Conservation (phyloP, 2,329 filamentous ascomycete species). For the Beauveria rudraprayagi region DNA sequence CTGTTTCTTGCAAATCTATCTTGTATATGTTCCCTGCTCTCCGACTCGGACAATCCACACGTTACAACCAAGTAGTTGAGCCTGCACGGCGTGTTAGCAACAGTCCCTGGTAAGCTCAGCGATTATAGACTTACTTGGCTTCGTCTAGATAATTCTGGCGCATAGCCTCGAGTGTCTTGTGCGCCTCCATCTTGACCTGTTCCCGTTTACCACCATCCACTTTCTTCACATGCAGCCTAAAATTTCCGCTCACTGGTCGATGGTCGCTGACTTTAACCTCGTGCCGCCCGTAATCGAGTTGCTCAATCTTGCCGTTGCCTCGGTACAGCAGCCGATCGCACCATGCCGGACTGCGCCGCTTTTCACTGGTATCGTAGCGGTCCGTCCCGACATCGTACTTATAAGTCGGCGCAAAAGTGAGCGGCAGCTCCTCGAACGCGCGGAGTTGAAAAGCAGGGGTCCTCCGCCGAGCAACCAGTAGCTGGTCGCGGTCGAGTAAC, state of each 20-base stretch:
- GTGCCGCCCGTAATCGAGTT: slow-evolving; percentile 80
- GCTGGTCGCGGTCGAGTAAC: slow-evolving; percentile 85
- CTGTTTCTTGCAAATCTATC: slow-evolving; percentile 28
- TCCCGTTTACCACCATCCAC: slow-evolving; percentile 61
- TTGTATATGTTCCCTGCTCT: slow-evolving; percentile 38
- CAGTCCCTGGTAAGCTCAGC: not conserved
- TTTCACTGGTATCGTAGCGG: slow-evolving; percentile 89
- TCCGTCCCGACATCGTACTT: slow-evolving; percentile 97
- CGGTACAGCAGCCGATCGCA: slow-evolving; percentile 90
- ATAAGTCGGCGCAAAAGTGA: slow-evolving; percentile 91
- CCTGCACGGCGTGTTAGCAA: slow-evolving; percentile 23
- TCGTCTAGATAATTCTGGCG: slow-evolving; percentile 59
- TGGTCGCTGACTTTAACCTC: slow-evolving; percentile 90
- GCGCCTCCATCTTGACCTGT: slow-evolving; percentile 62
- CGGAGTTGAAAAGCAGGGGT: slow-evolving; percentile 85
- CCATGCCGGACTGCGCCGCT: slow-evolving; percentile 90
- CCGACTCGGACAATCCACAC: slow-evolving; percentile 47
- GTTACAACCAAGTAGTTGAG: slow-evolving; percentile 42
- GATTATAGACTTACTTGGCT: slow-evolving; percentile 58
- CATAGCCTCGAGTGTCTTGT: slow-evolving; percentile 65
- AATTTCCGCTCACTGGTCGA: slow-evolving; percentile 78
- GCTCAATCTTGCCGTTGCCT: slow-evolving; percentile 71
- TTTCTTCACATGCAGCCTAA: slow-evolving; percentile 77
- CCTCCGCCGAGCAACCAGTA: slow-evolving; percentile 78
- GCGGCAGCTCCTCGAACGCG: slow-evolving; percentile 82